These are phyloP conservation scores for Vachellia pachyceras DNA, from an alignment of 306 rosid genomes.

Conservation along the genomic window DNA sequence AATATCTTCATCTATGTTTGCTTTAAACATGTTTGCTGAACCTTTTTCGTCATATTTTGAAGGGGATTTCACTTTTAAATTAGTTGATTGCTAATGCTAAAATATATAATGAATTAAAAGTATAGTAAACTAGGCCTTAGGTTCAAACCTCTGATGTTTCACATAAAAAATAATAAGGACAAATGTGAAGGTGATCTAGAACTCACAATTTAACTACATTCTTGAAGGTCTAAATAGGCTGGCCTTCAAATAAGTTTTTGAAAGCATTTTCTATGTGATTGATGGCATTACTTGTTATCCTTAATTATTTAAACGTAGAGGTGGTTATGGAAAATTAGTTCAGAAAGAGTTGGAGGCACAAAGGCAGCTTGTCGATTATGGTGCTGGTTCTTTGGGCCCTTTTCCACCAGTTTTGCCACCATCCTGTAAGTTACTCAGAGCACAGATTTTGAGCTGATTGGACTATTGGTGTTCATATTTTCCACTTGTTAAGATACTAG, in stretches of 20 bases:
- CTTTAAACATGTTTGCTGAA: slow-evolving; percentile 8
- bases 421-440: slow-evolving; percentile 66
- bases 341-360: slow-evolving; percentile 94
- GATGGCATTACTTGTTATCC: slow-evolving; percentile 29
- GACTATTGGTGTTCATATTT: slow-evolving; percentile 12
- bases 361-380: slow-evolving; percentile 96
- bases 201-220: background rate
- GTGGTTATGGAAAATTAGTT: slow-evolving; percentile 94
- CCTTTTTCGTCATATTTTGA: background rate
- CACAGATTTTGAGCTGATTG: slow-evolving; percentile 35
- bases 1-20: background rate
- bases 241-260: background rate
- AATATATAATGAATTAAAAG: background rate
- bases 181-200: slow-evolving; percentile 7
- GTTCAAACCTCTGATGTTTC: background rate
- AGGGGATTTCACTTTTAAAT: slow-evolving; percentile 11
- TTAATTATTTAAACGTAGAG: slow-evolving; percentile 81
- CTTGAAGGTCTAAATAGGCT: background rate
- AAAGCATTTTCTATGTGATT: background rate
- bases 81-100: background rate
- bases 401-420: slow-evolving; percentile 71
- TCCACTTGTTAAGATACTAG: slow-evolving; percentile 16
- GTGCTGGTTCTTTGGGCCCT: slow-evolving; percentile 89
- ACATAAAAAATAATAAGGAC: slow-evolving; percentile 8
- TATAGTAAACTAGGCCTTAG: background rate